A percentile compares a stretch with the other conserved stretches of the same genome.
Evolutionary conservation across 2,329 filamentous ascomycete genomes (phyloP).

Genomic region (Didymella lethalis): DNA sequence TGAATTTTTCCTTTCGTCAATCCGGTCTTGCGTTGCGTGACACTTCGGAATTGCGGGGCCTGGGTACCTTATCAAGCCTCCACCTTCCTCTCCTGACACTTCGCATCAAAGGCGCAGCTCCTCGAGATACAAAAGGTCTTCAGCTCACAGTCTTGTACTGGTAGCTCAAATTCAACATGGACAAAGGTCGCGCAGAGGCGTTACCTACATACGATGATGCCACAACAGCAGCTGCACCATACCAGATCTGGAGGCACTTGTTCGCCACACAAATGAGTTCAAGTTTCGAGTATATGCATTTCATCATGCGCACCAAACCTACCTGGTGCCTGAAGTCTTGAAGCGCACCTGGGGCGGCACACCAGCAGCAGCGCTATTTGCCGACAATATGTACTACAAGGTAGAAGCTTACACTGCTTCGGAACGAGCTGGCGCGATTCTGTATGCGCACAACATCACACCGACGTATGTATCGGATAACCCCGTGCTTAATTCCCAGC

Average conservation of each 20-base stretch:
- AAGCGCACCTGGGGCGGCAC: conserved; percentile 52
- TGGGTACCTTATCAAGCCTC: conserved; percentile 5
- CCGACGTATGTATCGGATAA: conserved; percentile 64
- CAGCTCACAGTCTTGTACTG: neutral
- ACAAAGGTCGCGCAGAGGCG: conserved; percentile 26
- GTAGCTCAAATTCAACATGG: conserved; percentile 21
- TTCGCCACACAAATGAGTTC: conserved; percentile 76
- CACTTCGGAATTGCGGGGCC: conserved; percentile 14
- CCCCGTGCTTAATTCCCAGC: conserved; percentile 73
- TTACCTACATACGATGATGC: conserved; percentile 38
- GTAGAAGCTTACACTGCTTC: conserved; percentile 70
- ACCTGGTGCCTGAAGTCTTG: conserved; percentile 68
- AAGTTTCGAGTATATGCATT: conserved; percentile 71
- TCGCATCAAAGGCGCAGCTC: neutral
- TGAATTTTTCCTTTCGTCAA: conserved; percentile 2
- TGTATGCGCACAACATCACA: conserved; percentile 71
- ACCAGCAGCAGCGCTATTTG: conserved; percentile 66
- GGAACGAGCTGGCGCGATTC: conserved; percentile 70
- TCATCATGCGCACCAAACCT: conserved; percentile 74
- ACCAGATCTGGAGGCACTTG: conserved; percentile 72
- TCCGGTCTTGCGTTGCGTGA: conserved; percentile 11
- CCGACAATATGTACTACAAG: conserved; percentile 78
- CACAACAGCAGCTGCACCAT: conserved; percentile 50
- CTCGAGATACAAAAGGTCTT: neutral
- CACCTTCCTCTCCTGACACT: neutral